Conservation (phyloP, 768 basidiomycete genomes). For the Xerocomellus intermedius region DNA sequence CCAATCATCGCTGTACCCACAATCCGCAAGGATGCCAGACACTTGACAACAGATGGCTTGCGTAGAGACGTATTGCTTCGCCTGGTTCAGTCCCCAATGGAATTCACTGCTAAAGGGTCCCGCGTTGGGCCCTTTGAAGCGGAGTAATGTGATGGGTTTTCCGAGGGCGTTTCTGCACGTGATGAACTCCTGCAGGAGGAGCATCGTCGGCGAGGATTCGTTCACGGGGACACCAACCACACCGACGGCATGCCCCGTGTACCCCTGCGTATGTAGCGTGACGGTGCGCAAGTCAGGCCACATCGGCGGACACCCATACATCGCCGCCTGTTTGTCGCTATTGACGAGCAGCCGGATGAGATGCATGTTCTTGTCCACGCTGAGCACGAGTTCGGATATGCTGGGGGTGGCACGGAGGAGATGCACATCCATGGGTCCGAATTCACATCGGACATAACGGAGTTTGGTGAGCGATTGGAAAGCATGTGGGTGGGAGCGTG, state of each 20-base stretch:
- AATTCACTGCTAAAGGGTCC: conserved; percentile 28
- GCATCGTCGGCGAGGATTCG: conserved; percentile 32
- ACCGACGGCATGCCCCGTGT: conserved; percentile 18
- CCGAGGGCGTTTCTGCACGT: conserved; percentile 20
- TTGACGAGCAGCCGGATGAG: conserved; percentile 33
- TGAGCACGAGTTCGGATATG: conserved; percentile 32
- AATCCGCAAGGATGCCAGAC: conserved; percentile 23
- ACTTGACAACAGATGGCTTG: conserved; percentile 22
- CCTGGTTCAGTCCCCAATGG: conserved; percentile 27
- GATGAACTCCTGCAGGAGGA: conserved; percentile 28
- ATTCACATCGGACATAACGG: conserved; percentile 31
- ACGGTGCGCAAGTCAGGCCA: conserved; percentile 26
- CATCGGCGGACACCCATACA: conserved; percentile 29
- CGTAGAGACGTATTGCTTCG: conserved; percentile 26
- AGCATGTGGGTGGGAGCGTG: conserved; percentile 23
- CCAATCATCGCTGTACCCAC: conserved; percentile 30
- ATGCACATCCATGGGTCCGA: conserved; percentile 31
- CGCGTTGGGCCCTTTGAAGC: conserved; percentile 33
- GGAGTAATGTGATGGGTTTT: conserved; percentile 21
- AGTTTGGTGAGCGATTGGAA: conserved; percentile 31
- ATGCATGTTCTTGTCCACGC: conserved; percentile 30
- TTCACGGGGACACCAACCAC: conserved; percentile 24
- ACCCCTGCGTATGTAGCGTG: conserved; percentile 33
- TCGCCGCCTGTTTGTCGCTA: conserved; percentile 33
- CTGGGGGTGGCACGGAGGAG: conserved; percentile 33